These are phyloP conservation scores for Nidularia sp. DNA, from an alignment of 768 basidiomycete genomes.

Conservation along the genomic window DNA sequence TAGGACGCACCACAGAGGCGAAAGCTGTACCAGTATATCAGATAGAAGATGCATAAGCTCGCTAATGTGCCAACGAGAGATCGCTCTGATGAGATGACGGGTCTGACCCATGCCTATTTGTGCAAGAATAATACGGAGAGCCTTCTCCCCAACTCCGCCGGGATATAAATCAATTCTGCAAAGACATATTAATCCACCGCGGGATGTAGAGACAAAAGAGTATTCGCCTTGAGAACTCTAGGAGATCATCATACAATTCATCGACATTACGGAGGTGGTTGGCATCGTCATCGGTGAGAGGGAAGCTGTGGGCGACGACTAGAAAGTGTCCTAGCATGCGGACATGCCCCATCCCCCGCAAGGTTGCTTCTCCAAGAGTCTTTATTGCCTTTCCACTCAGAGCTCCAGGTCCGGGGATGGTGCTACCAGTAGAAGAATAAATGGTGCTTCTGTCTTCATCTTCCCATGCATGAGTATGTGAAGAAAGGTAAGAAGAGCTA, in stretches of 20 bases:
- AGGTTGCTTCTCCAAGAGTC: constrained; percentile 18
- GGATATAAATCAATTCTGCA: constrained; percentile 12
- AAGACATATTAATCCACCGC: neutral
- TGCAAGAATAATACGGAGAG: constrained; percentile 12
- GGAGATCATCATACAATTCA: constrained; percentile 18
- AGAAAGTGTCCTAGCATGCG: constrained; percentile 14
- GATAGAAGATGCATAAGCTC: constrained; percentile 6
- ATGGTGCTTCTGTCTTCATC: neutral
- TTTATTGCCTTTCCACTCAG: constrained; percentile 20
- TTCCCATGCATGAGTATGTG: neutral
- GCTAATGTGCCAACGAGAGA: constrained; percentile 3
- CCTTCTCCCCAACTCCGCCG: constrained; percentile 7
- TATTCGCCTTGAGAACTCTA: constrained; percentile 19
- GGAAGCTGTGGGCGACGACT: constrained; percentile 11
- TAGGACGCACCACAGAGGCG: constrained; percentile 5
- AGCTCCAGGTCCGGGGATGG: constrained; percentile 16
- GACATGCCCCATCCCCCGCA: constrained; percentile 18
- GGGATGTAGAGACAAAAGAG: neutral
- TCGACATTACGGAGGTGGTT: constrained; percentile 8
- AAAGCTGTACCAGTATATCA: constrained; percentile 2
- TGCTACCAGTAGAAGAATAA: constrained; percentile 5
- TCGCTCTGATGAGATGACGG: constrained; percentile 4
- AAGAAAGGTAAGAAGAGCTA: neutral
- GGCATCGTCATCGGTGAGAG: constrained; percentile 9
- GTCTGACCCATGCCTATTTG: constrained; percentile 11